phyloP scores from a whole-genome alignment of 345 rosid species.

The Citrus sinensis region DNA sequence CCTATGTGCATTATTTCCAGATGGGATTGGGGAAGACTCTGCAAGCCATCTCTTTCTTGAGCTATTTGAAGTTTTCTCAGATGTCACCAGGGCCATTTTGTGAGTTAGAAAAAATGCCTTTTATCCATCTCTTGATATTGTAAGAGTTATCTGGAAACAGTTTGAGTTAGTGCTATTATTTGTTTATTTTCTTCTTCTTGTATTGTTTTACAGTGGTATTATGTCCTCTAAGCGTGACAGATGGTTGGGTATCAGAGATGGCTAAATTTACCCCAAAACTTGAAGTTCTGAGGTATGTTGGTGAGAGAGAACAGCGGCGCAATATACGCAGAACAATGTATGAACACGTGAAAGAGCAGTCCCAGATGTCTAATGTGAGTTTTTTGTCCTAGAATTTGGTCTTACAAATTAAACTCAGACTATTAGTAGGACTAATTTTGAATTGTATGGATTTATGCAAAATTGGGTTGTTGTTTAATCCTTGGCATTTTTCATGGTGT shows the following conservation, averaged over 20 bases:
- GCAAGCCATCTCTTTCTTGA: slow-evolving; percentile 73
- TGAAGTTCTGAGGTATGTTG: slow-evolving; percentile 67
- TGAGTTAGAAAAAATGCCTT: slow-evolving; percentile 37
- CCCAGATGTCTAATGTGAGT: slow-evolving; percentile 43
- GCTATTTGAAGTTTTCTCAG: slow-evolving; percentile 64
- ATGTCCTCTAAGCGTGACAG: slow-evolving; percentile 85
- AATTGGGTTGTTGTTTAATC: neutral
- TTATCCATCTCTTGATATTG: slow-evolving; percentile 3
- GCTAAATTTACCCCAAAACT: slow-evolving; percentile 63
- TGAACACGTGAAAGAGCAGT: slow-evolving; percentile 38
- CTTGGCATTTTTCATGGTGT: neutral
- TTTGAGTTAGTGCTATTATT: neutral
- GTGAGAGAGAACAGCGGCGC: slow-evolving; percentile 62
- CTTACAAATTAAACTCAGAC: neutral
- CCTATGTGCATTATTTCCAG: slow-evolving; percentile 34
- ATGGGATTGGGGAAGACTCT: slow-evolving; percentile 95
- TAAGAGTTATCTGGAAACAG: neutral
- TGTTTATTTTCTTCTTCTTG: neutral
- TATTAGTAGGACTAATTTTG: neutral
- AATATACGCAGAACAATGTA: slow-evolving; percentile 46
- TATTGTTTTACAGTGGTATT: slow-evolving; percentile 55
- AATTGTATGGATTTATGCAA: neutral
- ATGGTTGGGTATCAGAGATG: slow-evolving; percentile 81
- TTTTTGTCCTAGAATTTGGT: slow-evolving; percentile 3
- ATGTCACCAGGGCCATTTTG: slow-evolving; percentile 61